These are phyloP conservation scores for Melastoma candidum DNA, from an alignment of 441 rosid species.

Conservation along the genomic window DNA sequence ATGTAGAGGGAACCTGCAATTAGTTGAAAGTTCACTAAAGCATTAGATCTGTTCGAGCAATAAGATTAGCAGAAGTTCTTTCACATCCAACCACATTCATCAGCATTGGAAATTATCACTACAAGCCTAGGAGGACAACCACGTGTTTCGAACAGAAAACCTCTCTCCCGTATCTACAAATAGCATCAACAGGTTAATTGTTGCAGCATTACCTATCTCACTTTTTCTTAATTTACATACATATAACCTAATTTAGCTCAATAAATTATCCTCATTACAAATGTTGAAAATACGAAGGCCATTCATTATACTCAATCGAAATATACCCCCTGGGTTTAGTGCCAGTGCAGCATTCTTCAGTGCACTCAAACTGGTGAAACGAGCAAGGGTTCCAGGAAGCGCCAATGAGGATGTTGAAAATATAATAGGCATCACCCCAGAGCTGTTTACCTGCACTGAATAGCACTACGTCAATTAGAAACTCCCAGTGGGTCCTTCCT, in stretches of 20 bases:
- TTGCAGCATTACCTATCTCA: too few species aligned
- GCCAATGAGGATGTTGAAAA: slow-evolving; percentile 94
- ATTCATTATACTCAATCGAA: slow-evolving; percentile 9
- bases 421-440: slow-evolving; percentile 97
- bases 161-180: too few species aligned
- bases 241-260: neutral
- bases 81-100: too few species aligned
- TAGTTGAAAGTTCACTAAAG: slow-evolving; percentile 3
- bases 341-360: slow-evolving; percentile 80
- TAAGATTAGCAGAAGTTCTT: too few species aligned
- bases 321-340: slow-evolving; percentile 79
- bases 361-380: slow-evolving; percentile 75
- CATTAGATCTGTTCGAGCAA: neutral
- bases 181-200: too few species aligned
- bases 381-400: slow-evolving; percentile 93
- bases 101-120: too few species aligned
- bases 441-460: slow-evolving; percentile 61
- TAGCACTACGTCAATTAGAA: too few species aligned
- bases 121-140: too few species aligned
- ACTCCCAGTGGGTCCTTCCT: too few species aligned
- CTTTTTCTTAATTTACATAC: neutral
- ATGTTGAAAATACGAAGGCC: neutral
- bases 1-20: slow-evolving; percentile 82
- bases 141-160: too few species aligned
- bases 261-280: neutral